Conservation (phyloP, 2,329 filamentous ascomycete genomes). For the Magnaporthales sp. region DNA sequence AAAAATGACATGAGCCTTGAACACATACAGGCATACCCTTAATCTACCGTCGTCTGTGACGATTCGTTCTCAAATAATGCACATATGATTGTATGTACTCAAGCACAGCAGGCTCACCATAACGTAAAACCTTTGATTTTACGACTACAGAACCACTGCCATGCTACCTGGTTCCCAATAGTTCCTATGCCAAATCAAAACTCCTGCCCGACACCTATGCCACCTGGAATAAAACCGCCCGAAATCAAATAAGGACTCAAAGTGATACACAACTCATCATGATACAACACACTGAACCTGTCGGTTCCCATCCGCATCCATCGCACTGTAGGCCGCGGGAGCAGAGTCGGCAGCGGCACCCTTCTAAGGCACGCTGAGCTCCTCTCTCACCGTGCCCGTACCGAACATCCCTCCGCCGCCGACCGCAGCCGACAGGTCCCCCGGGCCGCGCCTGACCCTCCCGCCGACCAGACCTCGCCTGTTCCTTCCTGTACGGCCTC, state of each 20-base stretch:
- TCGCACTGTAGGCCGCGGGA: not conserved
- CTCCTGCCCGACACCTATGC: not conserved
- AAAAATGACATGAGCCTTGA: not conserved
- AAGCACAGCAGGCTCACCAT: not conserved
- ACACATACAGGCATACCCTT: not conserved
- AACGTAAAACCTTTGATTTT: not conserved
- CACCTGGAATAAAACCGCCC: not conserved
- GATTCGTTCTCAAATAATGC: not conserved
- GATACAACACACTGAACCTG: not conserved
- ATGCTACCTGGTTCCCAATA: not conserved
- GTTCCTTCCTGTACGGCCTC: constrained; percentile 83
- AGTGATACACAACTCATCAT: not conserved
- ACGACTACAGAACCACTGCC: not conserved
- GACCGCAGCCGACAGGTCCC: not conserved
- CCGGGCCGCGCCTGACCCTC: constrained; percentile 34
- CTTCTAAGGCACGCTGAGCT: constrained; percentile 26
- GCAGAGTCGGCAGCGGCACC: not conserved
- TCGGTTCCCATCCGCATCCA: not conserved
- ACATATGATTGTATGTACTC: not conserved
- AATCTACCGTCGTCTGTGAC: not conserved
- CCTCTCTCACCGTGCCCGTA: constrained; percentile 20
- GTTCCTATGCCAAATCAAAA: not conserved
- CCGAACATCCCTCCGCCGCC: constrained; percentile 14
- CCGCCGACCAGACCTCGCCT: constrained; percentile 80
- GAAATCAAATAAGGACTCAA: not conserved